Conservation (phyloP, 2,329 filamentous ascomycete genomes). For the Alternaria sp. region DNA sequence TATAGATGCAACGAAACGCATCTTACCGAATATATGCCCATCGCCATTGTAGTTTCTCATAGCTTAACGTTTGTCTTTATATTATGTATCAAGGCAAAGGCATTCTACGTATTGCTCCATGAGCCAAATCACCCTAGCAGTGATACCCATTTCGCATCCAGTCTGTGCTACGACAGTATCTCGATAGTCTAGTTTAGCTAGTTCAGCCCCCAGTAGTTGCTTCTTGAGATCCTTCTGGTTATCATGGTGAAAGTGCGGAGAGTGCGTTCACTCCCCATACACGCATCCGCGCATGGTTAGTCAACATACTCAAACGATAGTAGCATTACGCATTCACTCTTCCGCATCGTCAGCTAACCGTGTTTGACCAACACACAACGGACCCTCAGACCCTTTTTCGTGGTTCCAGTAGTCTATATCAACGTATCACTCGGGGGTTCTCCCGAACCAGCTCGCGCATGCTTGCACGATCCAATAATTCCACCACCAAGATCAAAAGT, state of each 20-base stretch:
- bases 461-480: not conserved
- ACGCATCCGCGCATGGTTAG: not conserved
- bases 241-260: not conserved
- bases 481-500: not conserved
- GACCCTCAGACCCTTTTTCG: not conserved
- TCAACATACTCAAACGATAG: not conserved
- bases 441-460: too few species aligned
- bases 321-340: not conserved
- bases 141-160: not conserved
- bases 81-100: not conserved
- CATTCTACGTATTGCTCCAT: not conserved
- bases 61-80: not conserved
- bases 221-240: rapidly evolving
- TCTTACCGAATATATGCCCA: too few species aligned
- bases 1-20: too few species aligned
- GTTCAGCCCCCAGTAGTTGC: rapidly evolving
- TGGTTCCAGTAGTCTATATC: not conserved
- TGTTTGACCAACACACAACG: not conserved
- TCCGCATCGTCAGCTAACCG: not conserved
- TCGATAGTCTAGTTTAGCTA: not conserved
- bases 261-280: not conserved
- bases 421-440: too few species aligned
- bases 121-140: not conserved
- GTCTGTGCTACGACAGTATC: not conserved
- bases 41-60: too few species aligned